These are phyloP conservation scores for Biancaea sappan DNA, from an alignment of 306 rosid species.

Conservation along the genomic window DNA sequence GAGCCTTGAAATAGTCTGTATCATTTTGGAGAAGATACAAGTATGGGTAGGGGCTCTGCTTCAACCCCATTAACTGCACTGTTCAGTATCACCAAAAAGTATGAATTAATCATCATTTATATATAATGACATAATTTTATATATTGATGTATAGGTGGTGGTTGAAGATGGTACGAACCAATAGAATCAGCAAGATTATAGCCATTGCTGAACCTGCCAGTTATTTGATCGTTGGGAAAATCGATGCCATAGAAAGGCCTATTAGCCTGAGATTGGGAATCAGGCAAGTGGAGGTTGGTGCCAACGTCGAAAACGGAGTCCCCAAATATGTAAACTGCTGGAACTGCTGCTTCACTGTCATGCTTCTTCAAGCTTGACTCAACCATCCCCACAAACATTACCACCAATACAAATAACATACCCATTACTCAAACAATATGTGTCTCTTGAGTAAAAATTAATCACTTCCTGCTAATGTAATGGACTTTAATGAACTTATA, in stretches of 20 bases:
- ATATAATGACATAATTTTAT: no score
- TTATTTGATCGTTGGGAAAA: conserved; percentile 27
- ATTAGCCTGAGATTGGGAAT: conserved; percentile 25
- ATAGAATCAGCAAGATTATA: conserved; percentile 39
- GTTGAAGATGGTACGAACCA: conserved; percentile 13
- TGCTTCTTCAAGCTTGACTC: neutral
- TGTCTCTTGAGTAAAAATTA: no score
- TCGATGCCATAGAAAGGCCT: conserved; percentile 41
- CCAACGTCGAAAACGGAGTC: conserved; percentile 51
- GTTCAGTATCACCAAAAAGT: neutral
- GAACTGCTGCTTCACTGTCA: neutral
- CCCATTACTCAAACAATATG: neutral
- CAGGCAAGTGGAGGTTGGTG: conserved; percentile 32
- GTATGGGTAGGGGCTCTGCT: conserved; percentile 40
- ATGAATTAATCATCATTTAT: no score
- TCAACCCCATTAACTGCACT: conserved; percentile 33
- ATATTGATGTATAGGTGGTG: no score
- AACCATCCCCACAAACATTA: neutral
- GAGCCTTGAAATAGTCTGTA: conserved; percentile 3
- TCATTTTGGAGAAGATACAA: neutral
- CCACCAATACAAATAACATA: neutral
- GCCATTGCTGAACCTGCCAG: conserved; percentile 55
- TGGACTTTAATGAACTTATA: no score
- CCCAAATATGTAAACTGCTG: conserved; percentile 45
- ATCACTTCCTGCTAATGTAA: no score